These are phyloP conservation scores for Lathyrus oleraceus DNA, from an alignment of 306 rosid genomes.

Conservation along the genomic window DNA sequence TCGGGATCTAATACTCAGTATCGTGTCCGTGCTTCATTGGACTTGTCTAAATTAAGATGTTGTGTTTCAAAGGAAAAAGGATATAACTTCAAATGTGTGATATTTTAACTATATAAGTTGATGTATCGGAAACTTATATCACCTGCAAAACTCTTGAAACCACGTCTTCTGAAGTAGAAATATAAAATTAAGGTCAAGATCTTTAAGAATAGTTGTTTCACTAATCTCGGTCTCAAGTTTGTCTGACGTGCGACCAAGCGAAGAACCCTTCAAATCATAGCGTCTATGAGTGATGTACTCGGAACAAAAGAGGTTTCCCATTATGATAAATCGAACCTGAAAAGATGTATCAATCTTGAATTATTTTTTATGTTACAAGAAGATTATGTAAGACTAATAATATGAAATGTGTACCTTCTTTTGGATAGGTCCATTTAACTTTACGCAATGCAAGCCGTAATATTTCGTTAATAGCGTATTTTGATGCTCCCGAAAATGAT, in stretches of 20 bases:
- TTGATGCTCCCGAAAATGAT: conserved; percentile 70
- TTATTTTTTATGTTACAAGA: background rate
- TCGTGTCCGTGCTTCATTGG: background rate
- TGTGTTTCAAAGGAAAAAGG: background rate
- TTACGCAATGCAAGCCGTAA: conserved; percentile 93
- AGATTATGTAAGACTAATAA: background rate
- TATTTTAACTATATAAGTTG: background rate
- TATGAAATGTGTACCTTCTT: conserved; percentile 64
- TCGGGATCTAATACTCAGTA: no score
- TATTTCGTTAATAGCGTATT: conserved; percentile 75
- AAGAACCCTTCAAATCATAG: conserved; percentile 88
- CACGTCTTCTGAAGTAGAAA: conserved; percentile 65
- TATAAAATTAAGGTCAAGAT: conserved; percentile 90
- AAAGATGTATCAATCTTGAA: no score
- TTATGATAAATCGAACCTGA: conserved; percentile 89
- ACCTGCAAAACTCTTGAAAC: conserved; percentile 91
- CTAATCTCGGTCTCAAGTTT: conserved; percentile 75
- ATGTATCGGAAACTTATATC: conserved; percentile 7
- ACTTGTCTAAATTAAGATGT: background rate
- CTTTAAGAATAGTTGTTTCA: conserved; percentile 87
- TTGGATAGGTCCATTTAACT: conserved; percentile 69
- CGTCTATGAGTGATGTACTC: conserved; percentile 70
- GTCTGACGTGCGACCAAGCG: conserved; percentile 82
- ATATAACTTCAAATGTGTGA: background rate
- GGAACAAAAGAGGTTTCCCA: conserved; percentile 86